Base-by-base conservation (phyloP, 2,329 filamentous ascomycete genomes). In the Fusarium chaquense region DNA sequence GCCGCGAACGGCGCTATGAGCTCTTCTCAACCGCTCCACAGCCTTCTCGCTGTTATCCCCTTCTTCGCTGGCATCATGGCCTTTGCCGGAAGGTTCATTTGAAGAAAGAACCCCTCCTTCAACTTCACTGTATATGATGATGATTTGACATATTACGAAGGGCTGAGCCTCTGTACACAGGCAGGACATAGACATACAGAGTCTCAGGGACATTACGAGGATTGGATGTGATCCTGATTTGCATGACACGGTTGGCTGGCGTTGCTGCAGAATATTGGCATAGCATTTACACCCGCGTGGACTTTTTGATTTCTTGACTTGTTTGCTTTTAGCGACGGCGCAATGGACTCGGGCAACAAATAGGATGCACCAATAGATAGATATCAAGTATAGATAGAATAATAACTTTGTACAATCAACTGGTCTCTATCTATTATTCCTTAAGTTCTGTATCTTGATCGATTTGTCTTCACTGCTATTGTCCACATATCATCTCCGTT, bases 1-100 rank as follows among this genome's bases (percentile, higher is more conserved):
- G 88, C 89, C 5, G 67, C 64, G 40, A 74, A 73, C 82, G 33
- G 59, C 32, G 88, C 88, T 76, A 84, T 86, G 16, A 43, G 58
- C 11, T 54, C 67, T 11, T 26, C 62, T 18, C 58, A 67, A 10
- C 67, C 73, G 22, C 59, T 71, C 28, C 70, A 75, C 58, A 44
- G 72, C 47, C 41, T 76, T 33, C 63, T 75, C 46, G 51, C 77
- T 51, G 56, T 77, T 53, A 44, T 67, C 18, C 74, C 76, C 24
- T 67, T 80, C 54, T 54, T 75, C 1, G 72, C 67, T n/a, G 76
- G 75, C 50, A 54, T 73, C 18, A 32, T 75, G 60, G 43, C 67
- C 11, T 69, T 79, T 59, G 63, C 68, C 26, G 72, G 68, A 44
- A 53, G 72, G 46, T 58, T 74, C 43, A 62, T 73, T 28, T 74